Percentiles rank a stretch among this genome's conserved stretches.
Conservation (phyloP, 331 rosid genomes). For the Quercus tomentella region DNA sequence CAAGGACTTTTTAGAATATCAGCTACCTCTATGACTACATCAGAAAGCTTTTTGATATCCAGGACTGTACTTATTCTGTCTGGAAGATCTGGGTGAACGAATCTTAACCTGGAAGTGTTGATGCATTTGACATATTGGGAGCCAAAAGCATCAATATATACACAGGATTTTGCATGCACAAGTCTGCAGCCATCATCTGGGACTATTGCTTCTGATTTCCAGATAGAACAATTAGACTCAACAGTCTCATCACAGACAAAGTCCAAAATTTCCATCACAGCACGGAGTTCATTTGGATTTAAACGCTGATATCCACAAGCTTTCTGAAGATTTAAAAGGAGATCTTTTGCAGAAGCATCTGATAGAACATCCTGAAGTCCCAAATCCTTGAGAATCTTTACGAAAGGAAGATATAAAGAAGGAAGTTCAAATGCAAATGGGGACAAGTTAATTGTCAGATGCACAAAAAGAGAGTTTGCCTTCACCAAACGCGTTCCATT, state of each 20-base stretch:
- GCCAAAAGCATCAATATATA: constrained; percentile 82
- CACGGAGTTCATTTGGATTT: constrained; percentile 97
- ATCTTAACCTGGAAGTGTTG: constrained; percentile 78
- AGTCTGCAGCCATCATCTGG: constrained; percentile 97
- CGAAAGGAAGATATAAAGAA: constrained; percentile 70
- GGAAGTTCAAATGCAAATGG: constrained; percentile 99
- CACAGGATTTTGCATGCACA: constrained; percentile 82
- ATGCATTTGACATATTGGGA: constrained; percentile 79
- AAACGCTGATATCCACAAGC: constrained; percentile 90
- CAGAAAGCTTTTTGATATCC: constrained; percentile 79
- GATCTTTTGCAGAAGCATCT: constrained; percentile 74
- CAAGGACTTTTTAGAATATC: constrained; percentile 14
- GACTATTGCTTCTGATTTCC: constrained; percentile 74
- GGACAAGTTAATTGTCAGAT: constrained; percentile 75
- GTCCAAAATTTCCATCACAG: constrained; percentile 84
- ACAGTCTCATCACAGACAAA: constrained; percentile 66
- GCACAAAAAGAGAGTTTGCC: constrained; percentile 77
- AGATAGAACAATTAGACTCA: constrained; percentile 37
- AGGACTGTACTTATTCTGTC: constrained; percentile 69
- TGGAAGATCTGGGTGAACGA: constrained; percentile 86
- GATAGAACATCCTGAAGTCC: constrained; percentile 85
- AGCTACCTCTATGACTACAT: constrained; percentile 78
- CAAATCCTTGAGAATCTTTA: constrained; percentile 80
- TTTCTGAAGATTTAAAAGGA: constrained; percentile 79
- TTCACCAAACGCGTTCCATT: constrained; percentile 93